These are phyloP conservation scores for Pseudopyricularia javanii DNA, from an alignment of 2,329 filamentous ascomycete genomes.

Conservation along the genomic window DNA sequence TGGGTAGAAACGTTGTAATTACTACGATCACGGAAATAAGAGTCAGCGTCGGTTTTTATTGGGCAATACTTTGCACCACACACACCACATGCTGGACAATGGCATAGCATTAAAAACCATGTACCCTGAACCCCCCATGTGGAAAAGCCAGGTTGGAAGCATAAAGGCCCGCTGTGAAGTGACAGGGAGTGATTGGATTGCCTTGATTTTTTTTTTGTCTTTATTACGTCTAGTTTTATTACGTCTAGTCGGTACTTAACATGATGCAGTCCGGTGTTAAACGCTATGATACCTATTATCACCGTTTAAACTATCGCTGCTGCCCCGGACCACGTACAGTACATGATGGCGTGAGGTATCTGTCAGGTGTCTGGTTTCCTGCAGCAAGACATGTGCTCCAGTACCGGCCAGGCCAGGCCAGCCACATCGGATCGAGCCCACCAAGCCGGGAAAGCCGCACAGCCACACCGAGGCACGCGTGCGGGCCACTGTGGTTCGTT, in stretches of 20 bases:
- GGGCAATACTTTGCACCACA: too few relatives aligned
- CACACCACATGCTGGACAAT: too few relatives aligned
- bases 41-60: neutral
- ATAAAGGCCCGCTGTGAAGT: neutral
- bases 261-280: too few relatives aligned
- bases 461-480: neutral
- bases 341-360: too few relatives aligned
- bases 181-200: too few relatives aligned
- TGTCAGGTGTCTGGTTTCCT: neutral
- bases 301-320: too few relatives aligned
- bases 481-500: neutral
- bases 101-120: neutral
- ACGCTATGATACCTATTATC: too few relatives aligned
- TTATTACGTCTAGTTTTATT: too few relatives aligned
- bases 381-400: neutral
- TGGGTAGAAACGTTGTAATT: too few relatives aligned
- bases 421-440: neutral
- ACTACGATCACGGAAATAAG: neutral
- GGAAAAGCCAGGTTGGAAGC: neutral
- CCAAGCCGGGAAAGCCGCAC: neutral
- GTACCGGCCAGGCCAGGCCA: neutral
- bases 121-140: neutral
- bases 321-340: too few relatives aligned
- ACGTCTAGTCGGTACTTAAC: too few relatives aligned
- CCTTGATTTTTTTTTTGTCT: too few relatives aligned